Evolutionary conservation across 2,329 filamentous ascomycete species (phyloP), one percentile per base, ranked within the genome.

Genomic region (Aspergillus sp.): DNA sequence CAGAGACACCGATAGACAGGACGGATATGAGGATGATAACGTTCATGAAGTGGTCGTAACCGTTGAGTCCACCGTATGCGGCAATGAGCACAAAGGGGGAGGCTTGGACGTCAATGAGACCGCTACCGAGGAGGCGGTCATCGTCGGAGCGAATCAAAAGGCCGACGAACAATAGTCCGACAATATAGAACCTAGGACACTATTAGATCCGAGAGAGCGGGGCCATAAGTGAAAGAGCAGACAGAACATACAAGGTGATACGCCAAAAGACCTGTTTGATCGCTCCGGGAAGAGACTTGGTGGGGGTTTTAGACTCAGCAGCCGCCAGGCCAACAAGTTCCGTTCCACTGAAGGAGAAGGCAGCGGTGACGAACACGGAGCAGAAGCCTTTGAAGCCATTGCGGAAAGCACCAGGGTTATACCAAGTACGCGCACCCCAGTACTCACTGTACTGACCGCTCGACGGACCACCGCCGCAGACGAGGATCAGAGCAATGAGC

Each of bases 261-360:
- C 80, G 76, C 78, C 78, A 81, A 66, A 81, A 81, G 30, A 81
- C 77, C 57, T 81, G 79, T 61, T 80, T 80, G 49, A 78, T 75
- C 12, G 80, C 55, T 7, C 79, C 77, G 0, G 89, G 89, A 48
- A 93, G 87, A 20, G 83, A 86, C 74, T 86, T 88, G 63, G 83
- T 81, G 3, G 89, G 89, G 70, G 90, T 85, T 47, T 83, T 81
- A 4, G 87, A 87, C 76, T 93, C 89, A 59, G 89, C 89, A 3
- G 89, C 89, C 15, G 87, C 88, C 48, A 93, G 84, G 57, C 86
- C 89, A 5, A 91, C 88, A 15, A 91, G 81, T 75, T 92, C 89
- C 8, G 88, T 84, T 43, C 89, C 89, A 71, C 68, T 67, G 53
- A 73, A 76, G 4, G 72, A 71, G 63, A 74, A 76, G 5, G 68